Evolutionary conservation across 192 early-diverging fungal genomes (phyloP).

Genomic region (Mortierella antarctica): DNA sequence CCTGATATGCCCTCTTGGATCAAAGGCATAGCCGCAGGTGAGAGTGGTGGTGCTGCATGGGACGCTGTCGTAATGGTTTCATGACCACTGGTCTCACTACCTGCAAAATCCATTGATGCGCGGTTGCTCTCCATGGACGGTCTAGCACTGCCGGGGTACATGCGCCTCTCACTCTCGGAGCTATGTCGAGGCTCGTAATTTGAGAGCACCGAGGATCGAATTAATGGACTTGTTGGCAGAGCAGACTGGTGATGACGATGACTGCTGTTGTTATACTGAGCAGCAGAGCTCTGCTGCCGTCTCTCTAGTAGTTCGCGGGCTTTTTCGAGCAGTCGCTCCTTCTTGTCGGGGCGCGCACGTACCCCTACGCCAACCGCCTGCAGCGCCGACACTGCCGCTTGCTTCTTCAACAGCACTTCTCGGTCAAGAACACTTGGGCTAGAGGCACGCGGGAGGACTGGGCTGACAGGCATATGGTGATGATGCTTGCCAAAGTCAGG

Average conservation of each 20-base stretch:
- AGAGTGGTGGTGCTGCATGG: neutral
- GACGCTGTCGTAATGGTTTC: neutral
- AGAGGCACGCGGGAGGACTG: neutral
- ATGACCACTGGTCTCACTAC: neutral
- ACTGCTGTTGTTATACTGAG: neutral
- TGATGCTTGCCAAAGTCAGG: neutral
- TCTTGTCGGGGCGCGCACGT: conserved; percentile 8
- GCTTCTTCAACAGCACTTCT: conserved; percentile 6
- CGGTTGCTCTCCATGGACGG: neutral
- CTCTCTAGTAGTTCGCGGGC: conserved; percentile 27
- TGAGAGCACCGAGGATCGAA: too few relatives aligned
- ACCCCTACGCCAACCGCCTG: neutral
- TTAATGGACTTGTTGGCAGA: too few relatives aligned
- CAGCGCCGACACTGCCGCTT: conserved; percentile 1
- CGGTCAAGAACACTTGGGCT: conserved; percentile 12
- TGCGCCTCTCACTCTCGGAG: too few relatives aligned
- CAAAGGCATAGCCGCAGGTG: too few relatives aligned
- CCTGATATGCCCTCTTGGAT: too few relatives aligned
- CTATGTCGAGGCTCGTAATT: too few relatives aligned
- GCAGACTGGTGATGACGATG: too few relatives aligned
- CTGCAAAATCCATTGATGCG: neutral
- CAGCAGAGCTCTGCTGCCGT: conserved; percentile 15
- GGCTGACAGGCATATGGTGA: neutral
- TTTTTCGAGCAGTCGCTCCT: conserved; percentile 16
- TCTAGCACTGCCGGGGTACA: neutral